A percentile compares a stretch with the other conserved stretches of the same genome.
Evolutionary conservation across 768 basidiomycete species (phyloP).

Genomic region (Bullera alba): DNA sequence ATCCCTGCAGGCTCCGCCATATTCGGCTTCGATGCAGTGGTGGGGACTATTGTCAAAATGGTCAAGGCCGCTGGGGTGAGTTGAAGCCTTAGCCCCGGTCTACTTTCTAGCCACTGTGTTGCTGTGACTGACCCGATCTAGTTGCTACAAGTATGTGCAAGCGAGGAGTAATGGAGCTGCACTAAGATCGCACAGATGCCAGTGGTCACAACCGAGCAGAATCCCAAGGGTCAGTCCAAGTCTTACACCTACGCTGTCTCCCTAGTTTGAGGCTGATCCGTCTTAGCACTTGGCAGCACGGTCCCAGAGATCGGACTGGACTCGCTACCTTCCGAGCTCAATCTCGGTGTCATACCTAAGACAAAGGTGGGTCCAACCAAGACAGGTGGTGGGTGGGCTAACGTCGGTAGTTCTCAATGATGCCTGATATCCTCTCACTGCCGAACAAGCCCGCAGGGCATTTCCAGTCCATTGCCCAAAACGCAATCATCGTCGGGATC

Average conservation of each 20-base stretch:
- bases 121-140: no score
- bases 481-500: conserved; percentile 75
- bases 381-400: no score
- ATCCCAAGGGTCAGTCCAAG: conserved; percentile 58
- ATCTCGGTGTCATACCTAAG: conserved; percentile 56
- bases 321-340: conserved; percentile 44
- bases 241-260: neutral
- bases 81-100: neutral
- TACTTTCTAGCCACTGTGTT: neutral
- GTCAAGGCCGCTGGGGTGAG: conserved; percentile 64
- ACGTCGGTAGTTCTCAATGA: conserved; percentile 65
- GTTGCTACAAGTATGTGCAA: neutral
- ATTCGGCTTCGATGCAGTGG: conserved; percentile 64
- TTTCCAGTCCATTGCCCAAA: conserved; percentile 56
- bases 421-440: conserved; percentile 65
- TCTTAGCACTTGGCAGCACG: conserved; percentile 61
- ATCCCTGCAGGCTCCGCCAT: conserved; percentile 52
- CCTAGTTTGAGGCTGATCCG: neutral
- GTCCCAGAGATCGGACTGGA: conserved; percentile 53
- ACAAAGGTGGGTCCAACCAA: conserved; percentile 45
- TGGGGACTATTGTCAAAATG: conserved; percentile 66
- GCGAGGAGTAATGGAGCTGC: neutral
- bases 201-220: conserved; percentile 78
- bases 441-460: conserved; percentile 51
- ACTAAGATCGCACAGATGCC: conserved; percentile 56